Evolutionary conservation across 2,329 filamentous ascomycete genomes (phyloP).

Genomic region (Tolypocladium pustulatum): DNA sequence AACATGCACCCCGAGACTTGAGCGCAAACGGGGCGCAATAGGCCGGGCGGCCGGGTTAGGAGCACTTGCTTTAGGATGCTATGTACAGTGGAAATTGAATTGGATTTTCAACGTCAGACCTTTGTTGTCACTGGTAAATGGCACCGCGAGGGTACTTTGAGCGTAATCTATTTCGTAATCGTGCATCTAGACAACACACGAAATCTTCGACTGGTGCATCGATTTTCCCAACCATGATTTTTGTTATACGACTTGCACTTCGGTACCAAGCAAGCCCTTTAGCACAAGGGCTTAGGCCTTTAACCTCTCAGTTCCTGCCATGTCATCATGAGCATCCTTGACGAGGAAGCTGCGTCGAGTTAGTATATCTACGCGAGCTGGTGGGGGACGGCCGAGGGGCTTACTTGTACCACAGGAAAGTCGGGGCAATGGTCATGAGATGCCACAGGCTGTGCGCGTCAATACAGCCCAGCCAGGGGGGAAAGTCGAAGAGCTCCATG

Average conservation of each 20-base stretch:
- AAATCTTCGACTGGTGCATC: not conserved
- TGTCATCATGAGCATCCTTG: constrained; percentile 74
- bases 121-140: too few species aligned
- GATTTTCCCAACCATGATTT: not conserved
- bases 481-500: constrained; percentile 88
- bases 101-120: not conserved
- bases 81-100: not conserved
- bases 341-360: constrained; percentile 60
- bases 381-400: constrained; percentile 23
- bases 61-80: not conserved
- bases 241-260: not conserved
- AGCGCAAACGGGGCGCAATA: not conserved
- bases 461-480: constrained; percentile 68
- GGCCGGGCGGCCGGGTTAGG: not conserved
- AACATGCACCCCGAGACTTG: not conserved
- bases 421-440: constrained; percentile 79
- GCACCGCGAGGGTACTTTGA: too few species aligned
- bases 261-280: not conserved
- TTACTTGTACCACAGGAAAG: constrained; percentile 90
- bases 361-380: constrained; percentile 4
- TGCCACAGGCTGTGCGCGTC: constrained; percentile 98
- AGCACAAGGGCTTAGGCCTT: constrained; percentile 39
- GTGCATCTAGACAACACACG: not conserved
- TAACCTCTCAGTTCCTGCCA: constrained; percentile 55
- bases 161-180: not conserved